Percentiles rank a stretch among this genome's conserved stretches.
Evolutionary conservation across 306 rosid species (phyloP).

Genomic region (Gastrolobium bilobum): DNA sequence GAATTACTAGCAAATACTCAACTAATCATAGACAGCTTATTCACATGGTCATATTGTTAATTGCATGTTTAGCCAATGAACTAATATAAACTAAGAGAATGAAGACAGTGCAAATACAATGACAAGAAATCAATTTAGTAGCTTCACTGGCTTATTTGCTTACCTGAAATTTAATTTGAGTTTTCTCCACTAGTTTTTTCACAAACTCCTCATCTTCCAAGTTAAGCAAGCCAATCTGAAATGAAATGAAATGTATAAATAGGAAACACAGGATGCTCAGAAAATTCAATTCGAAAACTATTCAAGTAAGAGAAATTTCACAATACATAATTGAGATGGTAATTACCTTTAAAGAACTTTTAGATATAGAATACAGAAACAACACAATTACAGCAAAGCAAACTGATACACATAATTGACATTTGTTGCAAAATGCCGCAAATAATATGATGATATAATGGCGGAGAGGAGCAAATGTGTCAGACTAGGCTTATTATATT

Average conservation of each 20-base stretch:
- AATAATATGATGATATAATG: slow-evolving; percentile 10
- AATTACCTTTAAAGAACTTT: slow-evolving; percentile 24
- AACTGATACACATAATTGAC: slow-evolving; percentile 21
- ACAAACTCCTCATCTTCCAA: slow-evolving; percentile 86
- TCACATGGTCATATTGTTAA: neutral
- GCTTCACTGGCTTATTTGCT: slow-evolving; percentile 44
- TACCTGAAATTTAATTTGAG: slow-evolving; percentile 82
- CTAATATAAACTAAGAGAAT: slow-evolving; percentile 16
- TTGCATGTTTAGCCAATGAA: slow-evolving; percentile 16
- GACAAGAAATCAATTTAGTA: slow-evolving; percentile 37
- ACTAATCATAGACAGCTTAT: slow-evolving; percentile 26
- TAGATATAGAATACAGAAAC: slow-evolving; percentile 31
- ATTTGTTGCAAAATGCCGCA: slow-evolving; percentile 25
- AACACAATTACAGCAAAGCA: slow-evolving; percentile 3
- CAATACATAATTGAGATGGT: slow-evolving; percentile 31
- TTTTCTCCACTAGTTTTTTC: slow-evolving; percentile 73
- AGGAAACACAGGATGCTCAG: slow-evolving; percentile 26
- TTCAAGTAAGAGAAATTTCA: slow-evolving; percentile 7
- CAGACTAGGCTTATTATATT: slow-evolving; percentile 20
- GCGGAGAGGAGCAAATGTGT: neutral
- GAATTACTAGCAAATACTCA: slow-evolving; percentile 26
- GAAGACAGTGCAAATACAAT: slow-evolving; percentile 36
- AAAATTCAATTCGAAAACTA: slow-evolving; percentile 33
- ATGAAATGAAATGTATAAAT: slow-evolving; percentile 39
- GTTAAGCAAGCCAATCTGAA: slow-evolving; percentile 89